Evolutionary conservation across 768 basidiomycete genomes (phyloP).

Genomic region (Dacryopinax spathularia): DNA sequence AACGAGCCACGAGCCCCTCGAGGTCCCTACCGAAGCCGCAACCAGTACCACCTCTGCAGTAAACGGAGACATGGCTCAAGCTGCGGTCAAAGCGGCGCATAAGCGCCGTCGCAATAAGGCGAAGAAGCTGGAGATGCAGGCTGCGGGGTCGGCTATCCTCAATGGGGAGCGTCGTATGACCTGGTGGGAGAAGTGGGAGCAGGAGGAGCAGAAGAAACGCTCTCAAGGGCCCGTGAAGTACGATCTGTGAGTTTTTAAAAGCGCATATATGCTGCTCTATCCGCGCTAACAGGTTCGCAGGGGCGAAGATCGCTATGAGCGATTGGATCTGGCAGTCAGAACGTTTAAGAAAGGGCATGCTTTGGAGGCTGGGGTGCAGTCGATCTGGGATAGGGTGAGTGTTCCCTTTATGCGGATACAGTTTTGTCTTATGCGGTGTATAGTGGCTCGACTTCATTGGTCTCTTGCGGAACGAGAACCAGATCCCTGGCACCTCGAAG

Average conservation of each 20-base stretch:
- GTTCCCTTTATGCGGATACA: neutral
- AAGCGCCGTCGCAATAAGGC: neutral
- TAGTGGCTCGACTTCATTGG: neutral
- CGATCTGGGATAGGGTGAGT: neutral
- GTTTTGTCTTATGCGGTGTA: neutral
- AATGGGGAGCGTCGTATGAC: neutral
- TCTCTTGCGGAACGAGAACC: neutral
- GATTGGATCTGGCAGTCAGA: neutral
- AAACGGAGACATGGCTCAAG: neutral
- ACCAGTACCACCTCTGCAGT: neutral
- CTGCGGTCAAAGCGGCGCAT: neutral
- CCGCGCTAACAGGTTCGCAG: too few species aligned
- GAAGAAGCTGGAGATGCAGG: neutral
- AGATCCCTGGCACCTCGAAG: neutral
- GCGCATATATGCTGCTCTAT: too few species aligned
- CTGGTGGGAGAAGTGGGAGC: slow-evolving; percentile 3
- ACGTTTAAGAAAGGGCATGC: neutral
- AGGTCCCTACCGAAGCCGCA: neutral
- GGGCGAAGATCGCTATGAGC: neutral
- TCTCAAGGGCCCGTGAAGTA: neutral
- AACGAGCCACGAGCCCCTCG: slow-evolving; percentile 30
- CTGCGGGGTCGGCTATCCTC: neutral
- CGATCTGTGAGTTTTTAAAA: neutral
- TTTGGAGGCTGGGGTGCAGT: slow-evolving; percentile 1
- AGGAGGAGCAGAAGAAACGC: neutral